Evolutionary conservation across 495 filamentous ascomycete genomes (phyloP), one percentile per base, ranked within the genome.

Genomic region (Hypoxylon lienhwacheense): DNA sequence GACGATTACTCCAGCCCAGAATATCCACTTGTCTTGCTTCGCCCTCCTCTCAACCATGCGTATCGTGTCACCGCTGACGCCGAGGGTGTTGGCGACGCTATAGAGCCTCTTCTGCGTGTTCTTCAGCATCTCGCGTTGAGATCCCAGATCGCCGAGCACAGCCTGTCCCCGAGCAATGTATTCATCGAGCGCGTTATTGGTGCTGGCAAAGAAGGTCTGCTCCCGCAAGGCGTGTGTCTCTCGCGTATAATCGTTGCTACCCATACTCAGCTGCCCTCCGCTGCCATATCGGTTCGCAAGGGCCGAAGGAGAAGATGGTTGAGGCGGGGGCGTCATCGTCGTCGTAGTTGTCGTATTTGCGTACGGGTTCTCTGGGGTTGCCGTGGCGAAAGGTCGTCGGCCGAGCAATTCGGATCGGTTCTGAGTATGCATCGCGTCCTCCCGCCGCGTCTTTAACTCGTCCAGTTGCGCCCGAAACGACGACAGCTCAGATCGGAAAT

Each of bases 21-120:
- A 98, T 20, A 98, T 95, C 92, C 91, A 97, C 72, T 96, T 97
- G 63, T 98, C 93, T 77, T 97, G 85, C 70, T 81, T 86, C 43
- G 93, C 91, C 53, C 93, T 79, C 63, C 93, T 75, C 70, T 97
- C 91, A 40, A 98, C 78, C 89, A 91, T 96, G 10, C 95, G 81
- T 48, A 98, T 98, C 4, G 93, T 98, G 67, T 97, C 95, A 21
- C 92, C 91, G 68, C 86, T 91, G 26, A 98, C 81, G 5, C 93
- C 93, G 53, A 98, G 72, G 21, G 95, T 97, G 64, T 95, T 97
- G 5, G 88, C 93, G 15, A 96, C 90, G 66, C 82, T 90, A 65
- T 97, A 97, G 35, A 99, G 76, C 67, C 83, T 81, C 65, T 85
- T 82, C 75, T 97, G 93, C 32, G 93, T 97, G 5, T 84, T 86